Percentiles rank a stretch among this genome's conserved stretches.
These are phyloP conservation scores for Cryptococcus maquisensis DNA, from an alignment of 1,284 basidiomycete species.

Conservation along the genomic window DNA sequence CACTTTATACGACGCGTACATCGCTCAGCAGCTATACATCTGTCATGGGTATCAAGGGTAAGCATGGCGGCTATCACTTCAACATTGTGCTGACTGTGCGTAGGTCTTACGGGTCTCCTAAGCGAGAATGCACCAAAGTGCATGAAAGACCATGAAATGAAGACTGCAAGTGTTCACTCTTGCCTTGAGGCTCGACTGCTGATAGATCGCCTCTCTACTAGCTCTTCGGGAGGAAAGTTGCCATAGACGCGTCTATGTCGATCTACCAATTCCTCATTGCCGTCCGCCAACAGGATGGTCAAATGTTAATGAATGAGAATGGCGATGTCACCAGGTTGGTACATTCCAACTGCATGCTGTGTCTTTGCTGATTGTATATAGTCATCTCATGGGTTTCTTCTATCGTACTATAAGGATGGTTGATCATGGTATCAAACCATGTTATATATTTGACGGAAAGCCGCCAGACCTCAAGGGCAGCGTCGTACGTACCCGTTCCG, in stretches of 20 bases:
- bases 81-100: slow-evolving; percentile 1
- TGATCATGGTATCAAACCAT: slow-evolving; percentile 98
- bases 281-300: slow-evolving; percentile 91
- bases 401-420: slow-evolving; percentile 96
- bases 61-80: not conserved
- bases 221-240: slow-evolving; percentile 95
- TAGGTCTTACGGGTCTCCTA: slow-evolving; percentile 81
- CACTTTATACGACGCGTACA: slow-evolving; percentile 1
- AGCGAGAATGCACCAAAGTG: slow-evolving; percentile 81
- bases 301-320: slow-evolving; percentile 91
- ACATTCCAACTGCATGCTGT: not conserved
- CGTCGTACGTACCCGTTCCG: slow-evolving; percentile 62
- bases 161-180: slow-evolving; percentile 55
- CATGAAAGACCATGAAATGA: slow-evolving; percentile 90
- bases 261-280: slow-evolving; percentile 90
- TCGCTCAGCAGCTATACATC: not conserved
- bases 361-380: slow-evolving; percentile 26
- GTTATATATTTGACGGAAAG: slow-evolving; percentile 98
- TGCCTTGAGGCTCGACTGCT: not conserved
- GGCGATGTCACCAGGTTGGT: slow-evolving; percentile 85
- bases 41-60: slow-evolving; percentile 44
- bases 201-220: not conserved
- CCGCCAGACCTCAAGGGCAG: slow-evolving; percentile 95
- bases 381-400: slow-evolving; percentile 98
- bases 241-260: slow-evolving; percentile 93